Conservation (phyloP, 228 moss, liverwort and hornwort genomes). For the Sphagnum magellanicum region DNA sequence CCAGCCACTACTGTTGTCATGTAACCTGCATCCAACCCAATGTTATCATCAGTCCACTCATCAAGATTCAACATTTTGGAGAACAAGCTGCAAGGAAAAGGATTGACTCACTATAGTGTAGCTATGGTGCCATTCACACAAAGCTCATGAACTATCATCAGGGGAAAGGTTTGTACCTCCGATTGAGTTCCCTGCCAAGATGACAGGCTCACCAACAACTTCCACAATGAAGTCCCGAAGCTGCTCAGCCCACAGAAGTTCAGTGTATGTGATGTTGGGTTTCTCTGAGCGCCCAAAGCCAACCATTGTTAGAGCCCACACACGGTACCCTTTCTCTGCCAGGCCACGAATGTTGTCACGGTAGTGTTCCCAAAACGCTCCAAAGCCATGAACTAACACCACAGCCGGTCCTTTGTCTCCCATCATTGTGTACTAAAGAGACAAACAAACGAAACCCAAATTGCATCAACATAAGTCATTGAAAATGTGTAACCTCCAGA, state of each 20-base stretch:
- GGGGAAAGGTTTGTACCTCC: constrained; percentile 35
- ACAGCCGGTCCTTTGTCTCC: constrained; percentile 77
- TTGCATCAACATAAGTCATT: not conserved
- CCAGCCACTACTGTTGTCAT: constrained; percentile 73
- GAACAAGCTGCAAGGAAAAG: not conserved
- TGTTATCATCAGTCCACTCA: not conserved
- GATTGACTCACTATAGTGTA: not conserved
- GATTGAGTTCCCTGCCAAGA: constrained; percentile 83
- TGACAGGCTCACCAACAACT: constrained; percentile 77
- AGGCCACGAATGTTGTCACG: constrained; percentile 79
- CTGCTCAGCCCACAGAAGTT: constrained; percentile 85
- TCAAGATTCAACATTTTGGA: not conserved
- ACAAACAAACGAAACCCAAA: not conserved
- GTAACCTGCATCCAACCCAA: constrained; percentile 35
- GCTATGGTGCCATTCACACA: not conserved
- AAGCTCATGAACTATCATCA: not conserved
- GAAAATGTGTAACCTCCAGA: not conserved
- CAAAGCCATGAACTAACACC: constrained; percentile 92
- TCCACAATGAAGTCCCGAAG: constrained; percentile 89
- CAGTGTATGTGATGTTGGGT: constrained; percentile 74
- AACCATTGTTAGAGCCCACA: constrained; percentile 85
- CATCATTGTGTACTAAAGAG: constrained; percentile 63
- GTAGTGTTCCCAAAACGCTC: constrained; percentile 97
- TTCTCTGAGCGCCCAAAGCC: constrained; percentile 99
- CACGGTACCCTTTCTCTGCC: constrained; percentile 73